Evolutionary conservation across 768 basidiomycete genomes (phyloP), one percentile per base, ranked within the genome.

Genomic region (Rhodosporidiobolus sp.): DNA sequence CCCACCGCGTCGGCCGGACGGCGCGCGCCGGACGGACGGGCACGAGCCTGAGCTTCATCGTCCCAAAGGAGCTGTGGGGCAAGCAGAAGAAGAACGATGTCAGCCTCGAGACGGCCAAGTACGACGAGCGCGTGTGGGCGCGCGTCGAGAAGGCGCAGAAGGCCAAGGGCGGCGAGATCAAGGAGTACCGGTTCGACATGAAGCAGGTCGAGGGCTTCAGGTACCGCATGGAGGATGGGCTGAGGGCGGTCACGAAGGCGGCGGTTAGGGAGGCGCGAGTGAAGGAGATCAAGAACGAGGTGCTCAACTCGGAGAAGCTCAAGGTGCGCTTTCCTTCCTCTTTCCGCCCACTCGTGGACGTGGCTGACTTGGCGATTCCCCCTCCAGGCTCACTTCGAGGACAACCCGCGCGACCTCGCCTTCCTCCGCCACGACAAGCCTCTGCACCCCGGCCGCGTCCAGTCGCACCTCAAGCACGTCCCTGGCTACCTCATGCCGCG

Each of bases 171-270:
- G 74, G 72, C 5, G 82, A 85, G 69, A 81, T 93, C 73, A 90
- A 91, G 80, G 93, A 94, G 81, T 99, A 95, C 82, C 86, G 88
- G 49, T 97, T 97, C 78, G 94, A 96, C 71, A 90, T 90, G 89
- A 91, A 88, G 80, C 90, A 96, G 84, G 92, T 98, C 28, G 94
- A 99, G 77, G 93, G 92, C 30, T 99, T 99, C 83, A 84, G 94
- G 79, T 99, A 99, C 82, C 86, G 96, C 59, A 97, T 97, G 95
- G 92, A 95, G 79, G 96, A 98, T 79, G 96, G 92, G 3, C 79
- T 98, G 77, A 85, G 92, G 74, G 86, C 89, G 57, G 94, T 96
- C 17, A 98, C 96, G 66, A 86, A 88, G 76, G 88, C 87, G 67
- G 87, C 89, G 12, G 87, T 98, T 72, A 86, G 88, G 75, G 95